phyloP scores from a whole-genome alignment of 2,329 filamentous ascomycete species.

The Lachnellula willkommii region DNA sequence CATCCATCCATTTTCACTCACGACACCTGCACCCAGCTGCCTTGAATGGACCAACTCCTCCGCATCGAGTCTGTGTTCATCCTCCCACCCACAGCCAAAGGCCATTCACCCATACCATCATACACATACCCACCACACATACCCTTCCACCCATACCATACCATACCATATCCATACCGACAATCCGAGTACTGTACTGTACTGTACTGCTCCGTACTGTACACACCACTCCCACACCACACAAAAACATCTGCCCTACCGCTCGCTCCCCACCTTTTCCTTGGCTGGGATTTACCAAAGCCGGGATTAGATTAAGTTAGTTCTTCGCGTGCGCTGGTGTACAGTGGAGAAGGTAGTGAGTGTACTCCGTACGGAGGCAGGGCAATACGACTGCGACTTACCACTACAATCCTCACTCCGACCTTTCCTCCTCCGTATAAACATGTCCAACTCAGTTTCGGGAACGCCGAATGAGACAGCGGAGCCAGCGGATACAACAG shows the following conservation, averaged over 20 bases:
- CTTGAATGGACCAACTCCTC: not conserved
- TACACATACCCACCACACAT: not conserved
- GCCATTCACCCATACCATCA: not conserved
- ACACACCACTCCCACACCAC: no score
- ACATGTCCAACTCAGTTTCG: not conserved
- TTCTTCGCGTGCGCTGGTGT: no score
- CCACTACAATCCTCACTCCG: not conserved
- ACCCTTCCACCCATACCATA: no score
- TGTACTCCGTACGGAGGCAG: no score
- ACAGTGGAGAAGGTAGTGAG: no score
- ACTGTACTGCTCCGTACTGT: no score
- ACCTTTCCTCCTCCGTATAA: not conserved
- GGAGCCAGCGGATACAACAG: not conserved
- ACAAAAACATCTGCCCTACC: no score
- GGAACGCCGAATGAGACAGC: not conserved
- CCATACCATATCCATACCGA: no score
- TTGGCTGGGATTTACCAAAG: no score
- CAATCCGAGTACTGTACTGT: no score
- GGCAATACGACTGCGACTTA: not conserved
- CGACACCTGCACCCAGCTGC: not conserved
- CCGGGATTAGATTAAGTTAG: no score
- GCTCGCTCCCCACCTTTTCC: no score
- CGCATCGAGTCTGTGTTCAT: not conserved
- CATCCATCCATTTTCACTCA: not conserved
- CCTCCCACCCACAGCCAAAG: not conserved